These are phyloP conservation scores for Pistacia atlantica DNA, from an alignment of 345 rosid species.

Conservation along the genomic window DNA sequence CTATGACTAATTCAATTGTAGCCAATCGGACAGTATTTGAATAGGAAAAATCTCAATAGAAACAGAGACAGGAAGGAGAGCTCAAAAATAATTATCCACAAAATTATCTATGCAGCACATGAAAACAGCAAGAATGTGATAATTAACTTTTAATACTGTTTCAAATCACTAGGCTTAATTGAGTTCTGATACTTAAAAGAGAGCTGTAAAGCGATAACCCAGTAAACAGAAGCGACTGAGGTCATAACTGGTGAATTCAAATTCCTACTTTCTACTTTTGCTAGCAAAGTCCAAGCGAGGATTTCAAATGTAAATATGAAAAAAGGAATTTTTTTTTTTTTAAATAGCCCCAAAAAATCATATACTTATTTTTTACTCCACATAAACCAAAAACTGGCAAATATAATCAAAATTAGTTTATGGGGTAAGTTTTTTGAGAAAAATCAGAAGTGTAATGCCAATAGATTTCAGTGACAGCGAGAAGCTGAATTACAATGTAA, in stretches of 20 bases:
- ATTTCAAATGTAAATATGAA: neutral
- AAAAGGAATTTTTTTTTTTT: neutral
- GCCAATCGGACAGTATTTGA: neutral
- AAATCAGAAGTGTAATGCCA: constrained; percentile 2
- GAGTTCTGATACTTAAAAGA: neutral
- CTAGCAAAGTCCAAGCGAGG: neutral
- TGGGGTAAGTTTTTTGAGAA: neutral
- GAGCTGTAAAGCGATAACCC: neutral
- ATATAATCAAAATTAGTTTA: neutral
- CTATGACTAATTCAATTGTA: neutral
- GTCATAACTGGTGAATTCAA: neutral
- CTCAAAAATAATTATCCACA: neutral
- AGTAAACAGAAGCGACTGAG: neutral
- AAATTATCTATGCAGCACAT: neutral
- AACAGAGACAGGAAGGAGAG: neutral
- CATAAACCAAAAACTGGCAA: neutral
- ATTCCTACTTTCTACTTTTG: neutral
- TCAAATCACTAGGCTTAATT: neutral
- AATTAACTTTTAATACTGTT: neutral
- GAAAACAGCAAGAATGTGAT: neutral
- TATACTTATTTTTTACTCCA: neutral
- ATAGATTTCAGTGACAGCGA: neutral
- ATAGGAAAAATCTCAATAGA: neutral
- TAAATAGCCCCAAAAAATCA: constrained; percentile 2
- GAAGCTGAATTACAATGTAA: neutral